Conservation (phyloP, 106 monocot species). For the Phalaenopsis aphrodite region DNA sequence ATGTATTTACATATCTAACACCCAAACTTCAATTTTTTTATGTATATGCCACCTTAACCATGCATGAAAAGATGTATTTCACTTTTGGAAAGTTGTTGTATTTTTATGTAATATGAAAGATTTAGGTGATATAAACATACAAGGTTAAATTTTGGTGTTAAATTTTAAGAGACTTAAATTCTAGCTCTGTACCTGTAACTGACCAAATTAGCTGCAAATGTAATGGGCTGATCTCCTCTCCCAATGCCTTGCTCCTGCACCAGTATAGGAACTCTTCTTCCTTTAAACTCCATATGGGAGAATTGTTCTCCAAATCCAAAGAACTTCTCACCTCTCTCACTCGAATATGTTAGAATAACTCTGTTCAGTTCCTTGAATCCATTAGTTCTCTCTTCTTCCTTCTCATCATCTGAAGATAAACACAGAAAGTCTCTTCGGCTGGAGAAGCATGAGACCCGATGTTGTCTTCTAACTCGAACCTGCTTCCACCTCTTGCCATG, state of each 20-base stretch:
- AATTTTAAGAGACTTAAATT: too few relatives aligned
- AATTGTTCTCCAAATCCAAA: conserved; percentile 94
- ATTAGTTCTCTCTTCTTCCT: conserved; percentile 13
- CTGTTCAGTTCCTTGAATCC: conserved; percentile 36
- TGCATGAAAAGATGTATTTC: too few relatives aligned
- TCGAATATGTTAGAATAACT: conserved; percentile 51
- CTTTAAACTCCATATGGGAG: conserved; percentile 77
- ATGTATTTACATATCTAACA: too few relatives aligned
- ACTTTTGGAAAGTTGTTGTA: too few relatives aligned
- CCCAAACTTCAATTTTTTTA: neutral
- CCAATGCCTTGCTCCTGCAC: conserved; percentile 96
- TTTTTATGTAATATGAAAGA: too few relatives aligned
- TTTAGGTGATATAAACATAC: too few relatives aligned
- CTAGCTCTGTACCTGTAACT: conserved; percentile 53
- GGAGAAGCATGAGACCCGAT: neutral
- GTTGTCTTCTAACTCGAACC: neutral
- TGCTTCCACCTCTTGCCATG: conserved; percentile 21
- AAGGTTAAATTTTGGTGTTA: too few relatives aligned
- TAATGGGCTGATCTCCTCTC: conserved; percentile 92
- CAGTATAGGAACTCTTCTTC: conserved; percentile 59
- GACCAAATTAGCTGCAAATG: conserved; percentile 68
- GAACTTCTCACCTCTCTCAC: conserved; percentile 60
- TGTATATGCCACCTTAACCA: too few relatives aligned
- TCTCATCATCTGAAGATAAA: conserved; percentile 10
- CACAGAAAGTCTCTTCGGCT: conserved; percentile 17